These are phyloP conservation scores for Globisporangium carolinianum DNA, from an alignment of 352 stramenopile species.

Conservation along the genomic window DNA sequence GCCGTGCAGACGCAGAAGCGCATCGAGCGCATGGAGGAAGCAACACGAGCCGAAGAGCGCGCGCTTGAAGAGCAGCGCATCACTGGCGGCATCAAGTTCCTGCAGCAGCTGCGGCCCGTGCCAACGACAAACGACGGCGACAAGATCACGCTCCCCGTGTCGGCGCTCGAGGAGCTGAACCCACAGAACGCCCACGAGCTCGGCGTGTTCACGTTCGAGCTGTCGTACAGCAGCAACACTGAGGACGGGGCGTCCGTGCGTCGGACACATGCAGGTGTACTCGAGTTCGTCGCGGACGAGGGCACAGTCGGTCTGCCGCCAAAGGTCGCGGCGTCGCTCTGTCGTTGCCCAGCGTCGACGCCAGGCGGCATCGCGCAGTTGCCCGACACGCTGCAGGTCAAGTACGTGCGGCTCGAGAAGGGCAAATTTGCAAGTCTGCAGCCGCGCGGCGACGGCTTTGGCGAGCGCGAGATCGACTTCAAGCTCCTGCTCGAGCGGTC, in stretches of 20 bases:
- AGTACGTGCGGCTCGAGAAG: conserved; percentile 67
- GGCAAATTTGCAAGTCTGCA: conserved; percentile 65
- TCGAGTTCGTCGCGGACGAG: conserved; percentile 77
- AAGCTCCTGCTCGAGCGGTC: conserved; percentile 73
- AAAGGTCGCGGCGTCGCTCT: conserved; percentile 70
- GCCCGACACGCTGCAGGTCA: conserved; percentile 41
- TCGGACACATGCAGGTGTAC: conserved; percentile 65
- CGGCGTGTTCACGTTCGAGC: conserved; percentile 77
- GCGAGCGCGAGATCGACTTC: conserved; percentile 71
- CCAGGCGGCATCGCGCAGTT: conserved; percentile 5
- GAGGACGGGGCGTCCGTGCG: conserved; percentile 12
- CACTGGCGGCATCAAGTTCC: conserved; percentile 65
- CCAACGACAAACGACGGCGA: conserved; percentile 51
- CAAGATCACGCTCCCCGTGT: conserved; percentile 73
- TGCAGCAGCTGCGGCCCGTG: conserved; percentile 35
- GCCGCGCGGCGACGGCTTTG: conserved; percentile 59
- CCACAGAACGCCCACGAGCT: conserved; percentile 68
- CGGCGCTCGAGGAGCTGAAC: conserved; percentile 69
- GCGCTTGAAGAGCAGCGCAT: conserved; percentile 64
- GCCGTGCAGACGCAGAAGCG: conserved; percentile 34
- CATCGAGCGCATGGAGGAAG: conserved; percentile 29
- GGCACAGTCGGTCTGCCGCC: conserved; percentile 68
- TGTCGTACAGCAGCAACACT: conserved; percentile 24
- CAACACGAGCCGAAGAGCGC: conserved; percentile 33
- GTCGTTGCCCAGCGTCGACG: conserved; percentile 9